Percentiles rank a stretch among this genome's conserved stretches.
phyloP scores from a whole-genome alignment of 148 eudicot species.

The Amaranthus palmeri region DNA sequence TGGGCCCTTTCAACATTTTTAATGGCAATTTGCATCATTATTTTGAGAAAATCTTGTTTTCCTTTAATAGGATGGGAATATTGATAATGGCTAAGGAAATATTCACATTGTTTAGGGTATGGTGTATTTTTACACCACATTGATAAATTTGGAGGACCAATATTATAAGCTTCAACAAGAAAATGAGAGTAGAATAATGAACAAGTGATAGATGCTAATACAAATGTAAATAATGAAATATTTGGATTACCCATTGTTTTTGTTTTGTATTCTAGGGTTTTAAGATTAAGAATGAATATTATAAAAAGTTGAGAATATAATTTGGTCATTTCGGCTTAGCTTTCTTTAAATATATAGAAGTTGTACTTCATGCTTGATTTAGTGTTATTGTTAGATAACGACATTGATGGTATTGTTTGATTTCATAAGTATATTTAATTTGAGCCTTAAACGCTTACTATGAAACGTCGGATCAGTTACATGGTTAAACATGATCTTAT shows the following conservation, averaged over 20 bases:
- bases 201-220: neutral
- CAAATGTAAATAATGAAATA: neutral
- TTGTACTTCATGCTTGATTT: too few species aligned
- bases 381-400: too few species aligned
- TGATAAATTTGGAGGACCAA: constrained; percentile 9
- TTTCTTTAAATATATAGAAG: too few species aligned
- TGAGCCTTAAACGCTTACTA: too few species aligned
- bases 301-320: too few species aligned
- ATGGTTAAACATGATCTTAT: too few species aligned
- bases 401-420: too few species aligned
- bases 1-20: constrained; percentile 33
- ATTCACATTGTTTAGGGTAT: constrained; percentile 54
- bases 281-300: too few species aligned
- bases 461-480: too few species aligned
- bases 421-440: too few species aligned
- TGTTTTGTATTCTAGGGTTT: neutral
- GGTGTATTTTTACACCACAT: constrained; percentile 71
- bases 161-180: constrained; percentile 1
- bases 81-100: constrained; percentile 36
- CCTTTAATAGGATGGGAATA: constrained; percentile 23
- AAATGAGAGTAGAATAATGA: constrained; percentile 1
- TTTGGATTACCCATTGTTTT: neutral
- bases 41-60: constrained; percentile 44
- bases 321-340: too few species aligned
- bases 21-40: constrained; percentile 38